Evolutionary conservation across 768 basidiomycete genomes (phyloP), one percentile per base, ranked within the genome.

Genomic region (Collybiopsis confluens): DNA sequence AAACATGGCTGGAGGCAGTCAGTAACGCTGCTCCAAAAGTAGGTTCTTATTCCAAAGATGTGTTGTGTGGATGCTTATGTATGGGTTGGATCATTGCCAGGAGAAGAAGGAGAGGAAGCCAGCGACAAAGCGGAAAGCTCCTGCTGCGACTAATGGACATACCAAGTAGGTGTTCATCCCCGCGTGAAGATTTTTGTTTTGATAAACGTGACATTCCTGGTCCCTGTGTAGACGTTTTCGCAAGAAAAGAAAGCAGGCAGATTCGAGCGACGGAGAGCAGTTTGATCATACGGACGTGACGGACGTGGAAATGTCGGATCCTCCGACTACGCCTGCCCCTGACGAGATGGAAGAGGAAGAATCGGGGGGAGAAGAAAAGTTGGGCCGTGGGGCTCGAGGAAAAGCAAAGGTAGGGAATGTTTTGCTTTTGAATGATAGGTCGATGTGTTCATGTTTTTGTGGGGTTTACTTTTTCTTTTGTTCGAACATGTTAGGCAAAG

Each of bases 1-100:
- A 77, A 18, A 57, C 67, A 16, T 86, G 86, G 84, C 64, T 92
- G 5, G 72, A 68, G 35, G 82, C 83, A 47, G 65, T 73, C 53
- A 69, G 70, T 26, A 73, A 71, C 36, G 65, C 64, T 51, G 65
- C 68, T 40, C 67, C 71, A 13, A 78, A 73, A 64, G 67, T 73
- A 38, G 62, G 2, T 58, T 54, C 8, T 52, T 52, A 18, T 20
- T 35, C 57, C n/a, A n/a, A n/a, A n/a, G n/a, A n/a, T 59, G 20
- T 52, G 54, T 7, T 44, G 27, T 45, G 49, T 40, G 16, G 24
- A 13, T 11, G 35, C 56, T 57, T 59, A 45, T 46, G 15, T 18
- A 26, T 16, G 2, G 16, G 20, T 56, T 24, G 26, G 38, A 23
- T 6, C 35, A 24, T 45, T n/a, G n/a, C 30, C 30, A 61, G 57